A percentile compares a stretch with the other conserved stretches of the same genome.
These are phyloP conservation scores for Dryadomyces quercivorus DNA, from an alignment of 2,329 filamentous ascomycete genomes.

Conservation along the genomic window DNA sequence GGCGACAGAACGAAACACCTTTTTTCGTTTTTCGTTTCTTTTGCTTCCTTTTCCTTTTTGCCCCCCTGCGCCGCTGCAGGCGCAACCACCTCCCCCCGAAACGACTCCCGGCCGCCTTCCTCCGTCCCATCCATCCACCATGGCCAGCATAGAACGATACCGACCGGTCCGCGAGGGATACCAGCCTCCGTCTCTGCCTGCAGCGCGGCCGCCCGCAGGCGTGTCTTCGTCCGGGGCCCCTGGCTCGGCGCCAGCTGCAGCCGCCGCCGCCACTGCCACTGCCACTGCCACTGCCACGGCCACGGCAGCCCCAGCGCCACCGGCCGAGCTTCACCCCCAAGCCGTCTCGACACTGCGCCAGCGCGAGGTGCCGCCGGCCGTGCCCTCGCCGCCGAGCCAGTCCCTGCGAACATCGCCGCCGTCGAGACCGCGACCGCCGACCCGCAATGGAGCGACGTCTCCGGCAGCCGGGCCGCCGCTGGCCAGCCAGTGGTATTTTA, in stretches of 20 bases:
- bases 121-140: slow-evolving; percentile 14
- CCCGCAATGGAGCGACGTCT: not conserved
- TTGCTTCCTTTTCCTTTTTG: not conserved
- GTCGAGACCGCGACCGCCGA: not conserved
- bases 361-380: slow-evolving; percentile 47
- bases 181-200: slow-evolving; percentile 35
- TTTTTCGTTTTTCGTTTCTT: not conserved
- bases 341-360: slow-evolving; percentile 31
- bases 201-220: slow-evolving; percentile 17
- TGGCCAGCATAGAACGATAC: slow-evolving; percentile 51
- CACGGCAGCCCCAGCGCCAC: not conserved
- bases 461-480: slow-evolving; percentile 5
- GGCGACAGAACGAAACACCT: not conserved
- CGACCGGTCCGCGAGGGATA: slow-evolving; percentile 44
- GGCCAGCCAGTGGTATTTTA: slow-evolving; percentile 75
- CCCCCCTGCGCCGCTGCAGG: not conserved
- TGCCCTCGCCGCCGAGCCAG: slow-evolving; percentile 46
- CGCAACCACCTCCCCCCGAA: not conserved
- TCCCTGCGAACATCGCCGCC: slow-evolving; percentile 30
- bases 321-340: slow-evolving; percentile 30
- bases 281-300: no score
- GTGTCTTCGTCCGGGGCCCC: no score
- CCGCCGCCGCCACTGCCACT: no score
- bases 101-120: not conserved
- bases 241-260: no score